Conservation (phyloP, 306 rosid species). For the Macrotyloma uniflorum region DNA sequence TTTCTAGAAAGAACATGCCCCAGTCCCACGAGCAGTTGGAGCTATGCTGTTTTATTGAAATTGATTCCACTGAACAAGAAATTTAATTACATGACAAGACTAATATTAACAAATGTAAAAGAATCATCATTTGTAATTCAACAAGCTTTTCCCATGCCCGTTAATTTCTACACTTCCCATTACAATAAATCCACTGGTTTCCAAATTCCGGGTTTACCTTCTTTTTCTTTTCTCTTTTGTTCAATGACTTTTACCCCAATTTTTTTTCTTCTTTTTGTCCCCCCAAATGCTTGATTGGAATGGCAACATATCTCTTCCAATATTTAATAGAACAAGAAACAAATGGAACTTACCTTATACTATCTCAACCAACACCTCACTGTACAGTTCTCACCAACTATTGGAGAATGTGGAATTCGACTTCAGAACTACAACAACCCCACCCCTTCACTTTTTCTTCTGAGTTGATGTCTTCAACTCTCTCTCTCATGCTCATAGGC, state of each 20-base stretch:
- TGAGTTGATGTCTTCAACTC: constrained; percentile 35
- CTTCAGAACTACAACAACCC: constrained; percentile 18
- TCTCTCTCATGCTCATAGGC: constrained; percentile 48
- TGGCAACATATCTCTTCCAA: constrained; percentile 43
- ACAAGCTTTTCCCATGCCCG: constrained; percentile 57
- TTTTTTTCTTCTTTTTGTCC: neutral
- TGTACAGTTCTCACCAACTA: constrained; percentile 63
- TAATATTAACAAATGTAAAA: constrained; percentile 40
- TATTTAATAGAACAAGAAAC: constrained; percentile 56
- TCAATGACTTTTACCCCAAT: constrained; percentile 39
- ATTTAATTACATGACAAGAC: constrained; percentile 27
- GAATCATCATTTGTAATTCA: constrained; percentile 60
- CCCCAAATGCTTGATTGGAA: constrained; percentile 39
- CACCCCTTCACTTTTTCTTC: neutral
- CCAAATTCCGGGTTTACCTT: constrained; percentile 56
- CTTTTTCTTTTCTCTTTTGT: neutral
- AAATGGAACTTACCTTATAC: constrained; percentile 57
- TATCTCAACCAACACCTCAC: constrained; percentile 63
- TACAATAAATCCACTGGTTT: constrained; percentile 53
- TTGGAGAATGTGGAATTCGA: constrained; percentile 35
- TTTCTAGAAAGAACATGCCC: neutral
- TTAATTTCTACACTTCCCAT: constrained; percentile 68
- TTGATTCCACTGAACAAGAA: neutral
- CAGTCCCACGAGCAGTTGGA: neutral
- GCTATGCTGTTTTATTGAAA: neutral